Evolutionary conservation across 495 filamentous ascomycete species (phyloP).

Genomic region (Pyrenula aspistea): DNA sequence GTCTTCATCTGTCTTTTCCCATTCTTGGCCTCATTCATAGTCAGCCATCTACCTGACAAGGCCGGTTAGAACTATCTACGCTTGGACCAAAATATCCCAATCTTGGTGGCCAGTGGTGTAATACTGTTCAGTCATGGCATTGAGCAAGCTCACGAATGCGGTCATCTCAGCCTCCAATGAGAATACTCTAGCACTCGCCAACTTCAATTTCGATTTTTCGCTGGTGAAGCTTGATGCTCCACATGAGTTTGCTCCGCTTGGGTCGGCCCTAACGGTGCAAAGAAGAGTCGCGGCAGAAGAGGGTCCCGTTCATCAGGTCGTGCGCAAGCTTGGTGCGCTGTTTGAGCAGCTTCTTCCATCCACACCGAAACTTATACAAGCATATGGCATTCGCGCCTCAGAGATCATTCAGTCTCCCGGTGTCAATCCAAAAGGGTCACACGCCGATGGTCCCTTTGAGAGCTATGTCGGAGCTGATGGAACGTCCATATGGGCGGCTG

Average conservation of each 20-base stretch:
- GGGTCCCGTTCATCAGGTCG: constrained; percentile 15
- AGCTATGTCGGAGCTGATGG: constrained; percentile 16
- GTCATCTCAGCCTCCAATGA: constrained; percentile 13
- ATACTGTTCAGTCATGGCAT: not conserved
- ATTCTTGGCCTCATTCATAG: not conserved
- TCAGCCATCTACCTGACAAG: not conserved
- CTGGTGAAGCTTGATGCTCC: constrained; percentile 19
- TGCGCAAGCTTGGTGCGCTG: constrained; percentile 16
- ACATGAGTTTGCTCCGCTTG: constrained; percentile 15
- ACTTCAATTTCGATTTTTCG: constrained; percentile 23
- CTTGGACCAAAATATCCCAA: not conserved
- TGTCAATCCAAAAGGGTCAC: not conserved
- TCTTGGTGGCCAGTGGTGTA: not conserved
- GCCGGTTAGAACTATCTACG: not conserved
- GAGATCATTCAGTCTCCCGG: constrained; percentile 9
- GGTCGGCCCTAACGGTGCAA: constrained; percentile 7
- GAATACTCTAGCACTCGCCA: constrained; percentile 14
- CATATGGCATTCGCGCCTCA: constrained; percentile 13
- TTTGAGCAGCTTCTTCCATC: constrained; percentile 16
- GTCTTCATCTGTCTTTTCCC: not conserved
- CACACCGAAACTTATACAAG: constrained; percentile 7
- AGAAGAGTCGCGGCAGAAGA: constrained; percentile 15
- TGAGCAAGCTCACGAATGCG: not conserved
- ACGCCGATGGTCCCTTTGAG: constrained; percentile 12
- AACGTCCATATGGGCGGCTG: constrained; percentile 21